Evolutionary conservation across 192 early-diverging fungal genomes (phyloP), one percentile per base, ranked within the genome.

Genomic region (Phlyctochytrium planicorne): DNA sequence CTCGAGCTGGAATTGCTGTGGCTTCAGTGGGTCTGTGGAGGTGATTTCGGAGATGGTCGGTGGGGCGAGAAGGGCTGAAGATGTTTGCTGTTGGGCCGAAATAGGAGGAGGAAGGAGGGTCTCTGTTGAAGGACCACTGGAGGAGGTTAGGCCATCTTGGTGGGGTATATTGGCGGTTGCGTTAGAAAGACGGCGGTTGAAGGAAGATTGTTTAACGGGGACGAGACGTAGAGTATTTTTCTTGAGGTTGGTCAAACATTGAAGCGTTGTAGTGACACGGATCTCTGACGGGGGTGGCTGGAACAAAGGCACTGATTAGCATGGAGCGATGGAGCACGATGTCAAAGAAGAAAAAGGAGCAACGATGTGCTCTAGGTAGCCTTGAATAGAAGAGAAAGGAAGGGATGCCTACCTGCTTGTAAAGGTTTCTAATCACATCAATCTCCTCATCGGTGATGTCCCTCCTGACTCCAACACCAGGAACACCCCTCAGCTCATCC

Each of bases 401-500:
- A 47, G 34, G 52, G 24, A 16, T 24, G 17, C 30, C 20, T 25
- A 66, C 65, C 29, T 66, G 65, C 14, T 36, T 30, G 30, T 68
- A 68, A 3, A 60, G 16, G 20, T n/a, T 3, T 24, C 53, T 3
- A 29, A 68, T 59, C 16, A 47, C 66, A 23, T 35, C 37, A 1
- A 68, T 33, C 34, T 68, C 66, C 10, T 68, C 56, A 24, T 59
- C 56, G 10, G 57, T 68, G 1, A 68, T 37, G 6, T n/a, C 56
- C 31, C 24, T 34, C 66, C 34, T 36, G n/a, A 37, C 59, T 59
- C 52, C 30, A 57, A 40, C 27, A 30, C 55, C 16, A 23, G 34
- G 36, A n/a, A 17, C 16, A 10, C 63, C 23, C 14, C 23, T 34
- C 34, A 65, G 47, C 40, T 52, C 27, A 37, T 30, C 40, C 40